These are phyloP conservation scores for Protoeuglena noctilucae DNA, from an alignment of 139 green algal genomes.

Conservation along the genomic window DNA sequence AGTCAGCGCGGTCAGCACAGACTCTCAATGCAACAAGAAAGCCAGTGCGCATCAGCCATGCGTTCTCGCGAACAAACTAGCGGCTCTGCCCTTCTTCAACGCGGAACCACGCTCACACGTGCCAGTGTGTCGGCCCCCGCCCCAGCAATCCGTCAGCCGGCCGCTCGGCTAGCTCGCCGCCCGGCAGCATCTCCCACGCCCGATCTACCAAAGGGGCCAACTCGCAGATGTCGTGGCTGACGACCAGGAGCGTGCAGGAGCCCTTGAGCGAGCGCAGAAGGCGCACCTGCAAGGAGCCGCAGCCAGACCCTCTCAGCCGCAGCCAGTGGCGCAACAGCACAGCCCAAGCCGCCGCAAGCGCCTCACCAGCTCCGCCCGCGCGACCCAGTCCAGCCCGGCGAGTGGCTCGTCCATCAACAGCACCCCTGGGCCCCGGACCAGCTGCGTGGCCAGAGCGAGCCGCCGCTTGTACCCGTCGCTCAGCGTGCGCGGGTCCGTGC, in stretches of 20 bases:
- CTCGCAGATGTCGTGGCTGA: slow-evolving; percentile 70
- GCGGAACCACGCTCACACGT: too few species aligned
- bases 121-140: too few species aligned
- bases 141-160: too few species aligned
- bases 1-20: too few species aligned
- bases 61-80: too few species aligned
- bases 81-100: too few species aligned
- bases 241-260: slow-evolving; percentile 69
- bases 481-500: slow-evolving; percentile 36
- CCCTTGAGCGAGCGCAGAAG: slow-evolving; percentile 39
- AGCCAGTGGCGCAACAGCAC: too few species aligned
- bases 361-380: slow-evolving; percentile 23
- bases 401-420: slow-evolving; percentile 88
- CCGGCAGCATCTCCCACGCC: slow-evolving; percentile 43
- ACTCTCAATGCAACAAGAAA: too few species aligned
- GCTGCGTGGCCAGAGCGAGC: slow-evolving; percentile 74
- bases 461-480: slow-evolving; percentile 76
- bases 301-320: neutral
- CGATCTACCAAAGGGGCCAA: slow-evolving; percentile 53
- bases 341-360: slow-evolving; percentile 2
- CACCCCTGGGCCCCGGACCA: slow-evolving; percentile 45
- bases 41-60: too few species aligned
- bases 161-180: slow-evolving; percentile 16
- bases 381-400: slow-evolving; percentile 65
- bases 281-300: neutral